Evolutionary conservation across 441 rosid species (phyloP), one percentile per base, ranked within the genome.

Genomic region (Adansonia gregorii): DNA sequence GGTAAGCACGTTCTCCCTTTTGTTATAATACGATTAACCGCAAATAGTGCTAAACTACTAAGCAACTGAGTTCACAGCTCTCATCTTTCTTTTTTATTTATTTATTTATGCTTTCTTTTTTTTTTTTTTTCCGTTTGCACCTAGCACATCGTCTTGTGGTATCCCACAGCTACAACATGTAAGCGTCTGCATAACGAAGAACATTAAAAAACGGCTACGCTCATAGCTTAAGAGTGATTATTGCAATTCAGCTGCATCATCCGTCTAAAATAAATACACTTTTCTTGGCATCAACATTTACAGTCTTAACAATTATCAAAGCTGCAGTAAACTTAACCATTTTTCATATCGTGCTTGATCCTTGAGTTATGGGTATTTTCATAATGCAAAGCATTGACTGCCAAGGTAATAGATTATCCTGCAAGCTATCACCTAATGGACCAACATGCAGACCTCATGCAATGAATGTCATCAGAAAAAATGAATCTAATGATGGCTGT

Each of bases 381-480:
- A 48, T 48, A 48, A 48, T 2, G 52, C 52, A 48, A 11, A 49
- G 54, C 15, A 49, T 49, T 49, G 54, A 49, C 0, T 49, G 54
- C n/a, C 54, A 11, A 49, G 54, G 15, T 24, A 14, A 51, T 27
- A 70, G 74, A 27, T 27, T 8, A 51, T 31, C 46, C 59, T 49
- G 51, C 74, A 70, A 70, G 60, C 19, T 15, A 27, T 51, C 74
- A 70, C 12, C 46, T 4, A 70, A 52, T 51, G 14, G 22, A 70
- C 7, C 74, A 27, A 19, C 17, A 43, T 20, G 55, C 12, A 46
- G 56, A 67, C 17, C 35, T 45, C 54, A 11, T 45, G 3, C 3
- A 14, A 10, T 4, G 22, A 68, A 24, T 22, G 3, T 49, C 10
- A 48, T 2, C 4, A 68, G 12, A 27, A 48, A 48, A 48, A 48